Evolutionary conservation across 208 protist genomes (phyloP), one percentile per base, ranked within the genome.

Genomic region (Leishmania martiniquensis): DNA sequence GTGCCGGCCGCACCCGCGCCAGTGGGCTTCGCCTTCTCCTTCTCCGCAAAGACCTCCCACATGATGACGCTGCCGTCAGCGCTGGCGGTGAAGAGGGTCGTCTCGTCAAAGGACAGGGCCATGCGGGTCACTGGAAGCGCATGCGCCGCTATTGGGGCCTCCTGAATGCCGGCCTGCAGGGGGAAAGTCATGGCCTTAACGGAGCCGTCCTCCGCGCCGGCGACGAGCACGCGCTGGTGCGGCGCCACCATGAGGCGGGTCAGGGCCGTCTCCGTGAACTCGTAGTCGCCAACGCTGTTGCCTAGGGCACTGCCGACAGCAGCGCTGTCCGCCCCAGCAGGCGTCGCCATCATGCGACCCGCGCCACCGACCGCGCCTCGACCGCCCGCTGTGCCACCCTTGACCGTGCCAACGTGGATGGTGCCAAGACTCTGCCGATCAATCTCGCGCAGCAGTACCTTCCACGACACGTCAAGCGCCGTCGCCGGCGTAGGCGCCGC

Each of bases 121-220:
- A 99, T 90, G 32, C 89, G 87, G 37, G 88, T 94, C 32, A 99
- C 83, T 60, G 75, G 52, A 32, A 75, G 87, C n/a, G 85, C 79
- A 80, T 99, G 97, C 22, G 92, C 89, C 0, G 91, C 75, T 29
- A 94, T 75, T 6, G 89, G 88, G 5, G 86, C 71, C 67, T 97
- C 89, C 60, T 97, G 93, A 37, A 96, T 83, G 65, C 87, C 84
- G 2, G 87, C 86, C 81, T 93, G 86, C 29, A 95, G 80, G 1
- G 98, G 97, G 62, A 98, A 96, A 20, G 95, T 87, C 86, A 97
- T 98, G 34, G 93, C 88, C 77, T 95, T 93, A 15, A 99, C 75
- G 5, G 87, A 90, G 52, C 98, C 98, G 71, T 96, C 94, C 62
- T 96, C 93, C 34, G 85, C 88, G n/a, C 97, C 97, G 37, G 85